phyloP scores from a whole-genome alignment of 75 land plant species.

The Cryptomeria japonica region DNA sequence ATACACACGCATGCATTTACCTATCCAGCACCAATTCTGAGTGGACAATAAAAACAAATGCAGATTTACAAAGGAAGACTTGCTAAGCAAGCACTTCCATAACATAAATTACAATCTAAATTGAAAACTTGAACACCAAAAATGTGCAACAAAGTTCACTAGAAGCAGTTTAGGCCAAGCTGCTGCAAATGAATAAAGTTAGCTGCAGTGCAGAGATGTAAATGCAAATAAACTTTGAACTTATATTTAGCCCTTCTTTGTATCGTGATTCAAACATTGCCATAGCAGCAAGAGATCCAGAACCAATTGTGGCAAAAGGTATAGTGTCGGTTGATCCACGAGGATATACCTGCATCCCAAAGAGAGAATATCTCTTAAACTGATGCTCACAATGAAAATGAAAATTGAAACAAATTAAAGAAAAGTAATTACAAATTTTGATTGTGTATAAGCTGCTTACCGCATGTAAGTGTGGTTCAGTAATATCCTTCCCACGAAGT shows the following conservation, averaged over 20 bases:
- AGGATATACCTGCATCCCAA: conserved; percentile 76
- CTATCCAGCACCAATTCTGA: not conserved
- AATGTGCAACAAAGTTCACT: not conserved
- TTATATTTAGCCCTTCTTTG: conserved; percentile 87
- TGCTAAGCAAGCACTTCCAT: not conserved
- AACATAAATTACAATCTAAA: not conserved
- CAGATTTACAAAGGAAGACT: not conserved
- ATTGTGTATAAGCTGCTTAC: conserved; percentile 39
- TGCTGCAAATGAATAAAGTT: not conserved
- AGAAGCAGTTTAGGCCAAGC: not conserved
- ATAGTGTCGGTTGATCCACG: conserved; percentile 98
- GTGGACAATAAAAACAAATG: not conserved
- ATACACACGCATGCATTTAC: not conserved
- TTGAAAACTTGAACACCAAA: not conserved
- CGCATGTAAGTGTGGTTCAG: conserved; percentile 97
- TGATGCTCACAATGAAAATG: not conserved
- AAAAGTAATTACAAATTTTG: not conserved
- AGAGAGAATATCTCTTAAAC: not conserved
- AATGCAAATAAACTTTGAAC: conserved; percentile 14
- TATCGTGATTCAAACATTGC: conserved; percentile 88
- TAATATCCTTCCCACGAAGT: conserved; percentile 95
- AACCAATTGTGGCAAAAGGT: conserved; percentile 99
- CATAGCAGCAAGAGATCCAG: conserved; percentile 99
- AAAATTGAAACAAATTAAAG: not conserved
- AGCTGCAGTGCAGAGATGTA: not conserved